Percentiles rank a stretch among this genome's conserved stretches.
These are phyloP conservation scores for Hibiscus trionum DNA, from an alignment of 345 rosid genomes.

Conservation along the genomic window DNA sequence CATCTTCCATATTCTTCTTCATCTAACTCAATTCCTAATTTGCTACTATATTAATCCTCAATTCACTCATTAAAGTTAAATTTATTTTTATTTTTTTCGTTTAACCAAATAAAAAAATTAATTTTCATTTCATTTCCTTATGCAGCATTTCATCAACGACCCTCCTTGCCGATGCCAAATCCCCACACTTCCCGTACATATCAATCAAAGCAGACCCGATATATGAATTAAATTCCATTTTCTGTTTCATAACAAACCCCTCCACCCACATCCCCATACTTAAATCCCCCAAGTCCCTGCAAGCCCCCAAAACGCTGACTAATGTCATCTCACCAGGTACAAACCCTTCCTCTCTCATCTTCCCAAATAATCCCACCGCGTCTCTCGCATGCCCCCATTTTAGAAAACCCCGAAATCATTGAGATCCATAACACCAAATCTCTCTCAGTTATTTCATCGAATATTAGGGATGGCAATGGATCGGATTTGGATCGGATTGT, in stretches of 20 bases:
- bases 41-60: too few species aligned
- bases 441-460: constrained; percentile 53
- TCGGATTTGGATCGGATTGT: too few species aligned
- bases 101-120: too few species aligned
- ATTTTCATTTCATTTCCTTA: constrained; percentile 25
- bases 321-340: constrained; percentile 70
- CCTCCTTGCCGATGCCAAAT: constrained; percentile 55
- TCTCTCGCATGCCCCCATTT: constrained; percentile 49
- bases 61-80: too few species aligned
- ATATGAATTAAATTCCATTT: constrained; percentile 42
- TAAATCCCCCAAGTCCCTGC: constrained; percentile 66
- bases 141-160: constrained; percentile 50
- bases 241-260: constrained; percentile 33
- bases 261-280: constrained; percentile 58
- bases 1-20: too few species aligned
- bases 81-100: too few species aligned
- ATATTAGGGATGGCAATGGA: too few species aligned
- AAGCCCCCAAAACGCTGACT: constrained; percentile 67
- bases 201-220: constrained; percentile 62
- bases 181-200: constrained; percentile 86
- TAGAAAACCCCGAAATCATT: constrained; percentile 76
- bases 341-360: constrained; percentile 57
- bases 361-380: constrained; percentile 52
- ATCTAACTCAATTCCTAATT: too few species aligned
- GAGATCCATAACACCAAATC: constrained; percentile 86